phyloP scores from a whole-genome alignment of 345 rosid genomes.

The Cochlearia excelsa region DNA sequence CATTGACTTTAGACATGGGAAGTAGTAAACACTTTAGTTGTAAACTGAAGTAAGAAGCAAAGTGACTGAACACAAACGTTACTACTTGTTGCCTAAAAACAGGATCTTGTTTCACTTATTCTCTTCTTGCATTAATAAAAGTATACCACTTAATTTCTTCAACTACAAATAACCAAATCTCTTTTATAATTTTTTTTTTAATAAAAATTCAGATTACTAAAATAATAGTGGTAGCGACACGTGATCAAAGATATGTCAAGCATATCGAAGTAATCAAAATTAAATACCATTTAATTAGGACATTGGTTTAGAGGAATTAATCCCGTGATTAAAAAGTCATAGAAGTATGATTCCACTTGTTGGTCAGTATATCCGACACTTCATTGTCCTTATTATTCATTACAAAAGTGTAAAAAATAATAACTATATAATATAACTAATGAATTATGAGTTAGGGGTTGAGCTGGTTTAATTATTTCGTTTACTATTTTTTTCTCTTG shows the following conservation, averaged over 20 bases:
- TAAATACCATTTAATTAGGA: slow-evolving; percentile 10
- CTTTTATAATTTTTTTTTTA: background rate
- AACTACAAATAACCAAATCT: slow-evolving; percentile 3
- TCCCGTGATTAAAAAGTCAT: slow-evolving; percentile 36
- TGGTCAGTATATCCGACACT: slow-evolving; percentile 25
- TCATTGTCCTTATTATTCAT: slow-evolving; percentile 13
- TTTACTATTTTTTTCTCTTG: too few species aligned
- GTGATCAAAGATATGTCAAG: slow-evolving; percentile 32
- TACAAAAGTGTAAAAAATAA: background rate
- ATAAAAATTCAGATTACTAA: background rate
- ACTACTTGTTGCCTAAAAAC: slow-evolving; percentile 24
- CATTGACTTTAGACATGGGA: background rate
- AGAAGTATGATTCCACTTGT: slow-evolving; percentile 18
- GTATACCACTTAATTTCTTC: slow-evolving; percentile 11
- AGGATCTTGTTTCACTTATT: slow-evolving; percentile 30
- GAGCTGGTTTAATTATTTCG: background rate
- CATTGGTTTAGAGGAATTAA: slow-evolving; percentile 20
- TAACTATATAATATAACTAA: background rate
- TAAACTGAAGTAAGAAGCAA: slow-evolving; percentile 33
- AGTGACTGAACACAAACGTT: slow-evolving; percentile 22
- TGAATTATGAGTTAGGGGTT: too few species aligned
- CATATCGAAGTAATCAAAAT: slow-evolving; percentile 18
- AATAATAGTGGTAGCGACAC: slow-evolving; percentile 16
- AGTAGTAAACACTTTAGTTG: slow-evolving; percentile 9
- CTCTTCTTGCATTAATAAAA: slow-evolving; percentile 18